These are phyloP conservation scores for Haplosporangium sp. DNA, from an alignment of 371 early-diverging fungal genomes.

Conservation along the genomic window DNA sequence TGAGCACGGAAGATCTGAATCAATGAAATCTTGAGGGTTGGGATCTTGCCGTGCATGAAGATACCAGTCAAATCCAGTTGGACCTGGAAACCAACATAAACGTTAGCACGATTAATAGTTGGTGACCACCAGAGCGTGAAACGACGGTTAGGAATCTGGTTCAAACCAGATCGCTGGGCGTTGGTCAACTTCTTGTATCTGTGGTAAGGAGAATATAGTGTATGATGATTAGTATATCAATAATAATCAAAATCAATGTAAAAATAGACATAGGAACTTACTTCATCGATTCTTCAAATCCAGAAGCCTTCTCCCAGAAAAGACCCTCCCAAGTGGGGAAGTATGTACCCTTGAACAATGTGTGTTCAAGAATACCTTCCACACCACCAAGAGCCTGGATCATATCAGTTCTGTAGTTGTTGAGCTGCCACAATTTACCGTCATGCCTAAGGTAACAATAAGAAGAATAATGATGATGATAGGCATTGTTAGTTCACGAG, in stretches of 20 bases:
- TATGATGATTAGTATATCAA: too few relatives aligned
- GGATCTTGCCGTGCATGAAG: conserved; percentile 99
- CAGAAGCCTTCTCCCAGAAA: conserved; percentile 95
- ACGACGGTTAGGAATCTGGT: conserved; percentile 99
- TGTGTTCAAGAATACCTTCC: conserved; percentile 98
- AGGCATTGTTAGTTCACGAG: too few relatives aligned
- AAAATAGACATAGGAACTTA: too few relatives aligned
- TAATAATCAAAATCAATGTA: too few relatives aligned
- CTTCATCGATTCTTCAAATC: conserved; percentile 76
- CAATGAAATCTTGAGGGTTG: conserved; percentile 98
- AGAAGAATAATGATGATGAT: background rate
- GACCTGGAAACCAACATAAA: conserved; percentile 99
- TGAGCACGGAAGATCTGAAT: conserved; percentile 99
- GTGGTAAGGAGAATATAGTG: too few relatives aligned
- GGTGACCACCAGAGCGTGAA: conserved; percentile 99
- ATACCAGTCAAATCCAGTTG: conserved; percentile 99
- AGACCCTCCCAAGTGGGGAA: conserved; percentile 98
- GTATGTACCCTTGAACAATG: conserved; percentile 97
- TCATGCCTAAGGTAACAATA: conserved; percentile 78
- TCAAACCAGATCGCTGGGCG: conserved; percentile 98
- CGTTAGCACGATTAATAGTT: conserved; percentile 98
- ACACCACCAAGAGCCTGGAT: conserved; percentile 98
- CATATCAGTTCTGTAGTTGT: conserved; percentile 98
- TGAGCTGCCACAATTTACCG: conserved; percentile 97
- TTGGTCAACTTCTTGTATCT: conserved; percentile 96